phyloP scores from a whole-genome alignment of 208 protist genomes.

The Wallacemonas rigidus region DNA sequence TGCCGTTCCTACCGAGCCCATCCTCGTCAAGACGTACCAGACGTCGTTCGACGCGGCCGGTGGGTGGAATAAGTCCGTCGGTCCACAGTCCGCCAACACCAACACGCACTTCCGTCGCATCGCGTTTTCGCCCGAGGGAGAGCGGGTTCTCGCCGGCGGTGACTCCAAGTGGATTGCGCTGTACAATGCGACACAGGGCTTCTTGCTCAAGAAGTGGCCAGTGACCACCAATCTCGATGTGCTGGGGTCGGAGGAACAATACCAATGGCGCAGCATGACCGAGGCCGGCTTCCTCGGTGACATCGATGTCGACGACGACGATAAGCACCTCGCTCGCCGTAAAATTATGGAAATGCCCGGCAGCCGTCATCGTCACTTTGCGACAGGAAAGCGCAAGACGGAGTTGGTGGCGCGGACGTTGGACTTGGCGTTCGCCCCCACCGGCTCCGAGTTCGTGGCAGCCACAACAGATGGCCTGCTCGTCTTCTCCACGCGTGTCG shows the following conservation, averaged over 20 bases:
- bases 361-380: slow-evolving; percentile 86
- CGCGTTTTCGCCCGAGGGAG: slow-evolving; percentile 87
- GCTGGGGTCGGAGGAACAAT: slow-evolving; percentile 90
- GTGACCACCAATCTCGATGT: slow-evolving; percentile 89
- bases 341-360: slow-evolving; percentile 90
- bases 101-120: slow-evolving; percentile 84
- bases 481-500: slow-evolving; percentile 82
- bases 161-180: slow-evolving; percentile 90
- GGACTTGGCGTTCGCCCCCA: slow-evolving; percentile 77
- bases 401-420: slow-evolving; percentile 77
- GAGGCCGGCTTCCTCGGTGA: slow-evolving; percentile 85
- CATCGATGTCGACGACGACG: slow-evolving; percentile 84
- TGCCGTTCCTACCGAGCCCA: slow-evolving; percentile 74
- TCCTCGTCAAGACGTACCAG: slow-evolving; percentile 87
- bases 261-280: slow-evolving; percentile 81
- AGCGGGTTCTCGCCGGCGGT: slow-evolving; percentile 86
- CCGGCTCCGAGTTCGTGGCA: slow-evolving; percentile 87
- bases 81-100: slow-evolving; percentile 82
- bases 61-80: slow-evolving; percentile 83
- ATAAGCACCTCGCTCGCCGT: slow-evolving; percentile 76
- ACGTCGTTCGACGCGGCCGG: slow-evolving; percentile 83
- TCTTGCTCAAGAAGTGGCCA: slow-evolving; percentile 90
- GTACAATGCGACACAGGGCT: slow-evolving; percentile 89
- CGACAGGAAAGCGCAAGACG: slow-evolving; percentile 90
- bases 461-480: slow-evolving; percentile 90